phyloP scores from a whole-genome alignment of 129 eudicot species.

The Pittosporum tobira region DNA sequence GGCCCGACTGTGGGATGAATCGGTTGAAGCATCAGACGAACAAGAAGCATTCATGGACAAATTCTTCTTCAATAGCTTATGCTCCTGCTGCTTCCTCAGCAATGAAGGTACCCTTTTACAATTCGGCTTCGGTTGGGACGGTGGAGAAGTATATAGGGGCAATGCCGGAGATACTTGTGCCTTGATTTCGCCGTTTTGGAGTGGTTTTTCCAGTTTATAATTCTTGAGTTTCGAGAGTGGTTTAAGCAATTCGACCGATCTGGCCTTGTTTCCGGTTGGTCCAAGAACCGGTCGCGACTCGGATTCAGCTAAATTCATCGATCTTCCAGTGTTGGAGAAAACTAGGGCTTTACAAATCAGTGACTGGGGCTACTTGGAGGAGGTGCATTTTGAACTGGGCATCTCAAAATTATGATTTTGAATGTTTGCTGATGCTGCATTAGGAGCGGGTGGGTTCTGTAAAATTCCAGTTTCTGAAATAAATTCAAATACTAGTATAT shows the following conservation, averaged over 20 bases:
- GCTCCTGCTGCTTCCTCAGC: slow-evolving; percentile 32
- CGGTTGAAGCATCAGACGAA: slow-evolving; percentile 88
- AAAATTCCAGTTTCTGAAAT: too few species aligned
- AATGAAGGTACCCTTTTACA: slow-evolving; percentile 32
- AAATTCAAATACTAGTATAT: too few species aligned
- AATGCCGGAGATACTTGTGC: slow-evolving; percentile 38
- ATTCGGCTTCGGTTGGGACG: slow-evolving; percentile 24
- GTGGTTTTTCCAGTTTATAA: slow-evolving; percentile 26
- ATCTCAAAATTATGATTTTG: too few species aligned
- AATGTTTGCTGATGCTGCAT: too few species aligned
- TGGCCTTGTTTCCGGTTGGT: slow-evolving; percentile 62
- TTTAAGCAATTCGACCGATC: slow-evolving; percentile 43
- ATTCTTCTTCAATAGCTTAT: slow-evolving; percentile 30
- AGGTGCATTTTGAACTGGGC: neutral
- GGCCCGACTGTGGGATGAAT: slow-evolving; percentile 72
- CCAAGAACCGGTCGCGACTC: slow-evolving; percentile 58
- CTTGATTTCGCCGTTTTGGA: slow-evolving; percentile 17
- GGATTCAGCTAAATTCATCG: slow-evolving; percentile 39
- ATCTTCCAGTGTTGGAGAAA: slow-evolving; percentile 3
- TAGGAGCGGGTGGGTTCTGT: too few species aligned
- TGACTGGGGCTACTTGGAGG: neutral
- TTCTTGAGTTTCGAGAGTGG: slow-evolving; percentile 41
- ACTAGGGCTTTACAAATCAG: neutral
- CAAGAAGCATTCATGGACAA: slow-evolving; percentile 74
- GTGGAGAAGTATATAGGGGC: neutral